A percentile compares a stretch with the other conserved stretches of the same genome.
These are phyloP conservation scores for Fusarium humuli DNA, from an alignment of 2,329 filamentous ascomycete genomes.

Conservation along the genomic window DNA sequence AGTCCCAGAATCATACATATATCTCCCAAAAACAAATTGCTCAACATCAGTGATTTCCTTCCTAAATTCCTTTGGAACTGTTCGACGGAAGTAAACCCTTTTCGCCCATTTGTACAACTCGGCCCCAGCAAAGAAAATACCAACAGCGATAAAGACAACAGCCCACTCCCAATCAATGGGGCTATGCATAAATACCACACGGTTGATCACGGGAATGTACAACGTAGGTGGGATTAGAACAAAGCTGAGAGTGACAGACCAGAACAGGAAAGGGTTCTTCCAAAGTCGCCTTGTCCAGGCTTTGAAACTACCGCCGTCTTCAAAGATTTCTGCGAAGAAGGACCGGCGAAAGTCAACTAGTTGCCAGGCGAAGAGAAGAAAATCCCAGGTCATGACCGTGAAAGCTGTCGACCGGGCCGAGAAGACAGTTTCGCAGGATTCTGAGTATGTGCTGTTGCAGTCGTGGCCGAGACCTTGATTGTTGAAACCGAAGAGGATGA, in stretches of 20 bases:
- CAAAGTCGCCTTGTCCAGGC: constrained; percentile 68
- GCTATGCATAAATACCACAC: constrained; percentile 72
- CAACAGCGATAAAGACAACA: constrained; percentile 70
- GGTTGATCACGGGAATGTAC: constrained; percentile 77
- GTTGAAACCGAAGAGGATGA: constrained; percentile 67
- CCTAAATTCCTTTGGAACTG: constrained; percentile 38
- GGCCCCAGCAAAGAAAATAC: constrained; percentile 72
- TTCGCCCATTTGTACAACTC: constrained; percentile 77
- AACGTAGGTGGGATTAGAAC: constrained; percentile 69
- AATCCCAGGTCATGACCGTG: constrained; percentile 75
- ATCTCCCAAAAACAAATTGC: constrained; percentile 36
- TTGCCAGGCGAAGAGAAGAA: constrained; percentile 77
- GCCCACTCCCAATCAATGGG: constrained; percentile 78
- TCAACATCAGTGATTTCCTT: constrained; percentile 42
- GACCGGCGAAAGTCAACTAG: constrained; percentile 73
- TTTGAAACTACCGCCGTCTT: constrained; percentile 56
- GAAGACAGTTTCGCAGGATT: constrained; percentile 68
- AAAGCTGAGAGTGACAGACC: constrained; percentile 63
- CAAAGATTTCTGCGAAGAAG: constrained; percentile 70
- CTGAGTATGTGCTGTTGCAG: constrained; percentile 67
- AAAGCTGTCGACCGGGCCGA: constrained; percentile 74
- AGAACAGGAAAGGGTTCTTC: constrained; percentile 66
- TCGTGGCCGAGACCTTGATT: constrained; percentile 67
- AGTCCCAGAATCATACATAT: constrained; percentile 22
- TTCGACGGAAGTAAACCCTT: constrained; percentile 62